Evolutionary conservation across 768 basidiomycete species (phyloP).

Genomic region (Termitomyces sp.): DNA sequence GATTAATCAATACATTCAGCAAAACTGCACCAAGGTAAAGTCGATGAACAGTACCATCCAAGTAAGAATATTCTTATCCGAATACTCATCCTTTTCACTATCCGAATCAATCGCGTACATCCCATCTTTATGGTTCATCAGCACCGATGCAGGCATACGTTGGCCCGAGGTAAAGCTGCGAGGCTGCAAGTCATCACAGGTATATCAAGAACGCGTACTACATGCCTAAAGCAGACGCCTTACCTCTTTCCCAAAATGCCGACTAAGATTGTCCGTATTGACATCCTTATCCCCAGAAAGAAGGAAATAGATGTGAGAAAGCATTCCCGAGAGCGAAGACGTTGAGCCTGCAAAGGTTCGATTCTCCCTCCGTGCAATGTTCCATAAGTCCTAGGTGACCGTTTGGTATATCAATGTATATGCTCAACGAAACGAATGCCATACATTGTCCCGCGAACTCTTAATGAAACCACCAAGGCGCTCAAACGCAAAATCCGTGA

Average conservation of each 20-base stretch:
- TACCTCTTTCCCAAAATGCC: slow-evolving; percentile 56
- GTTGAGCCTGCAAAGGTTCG: slow-evolving; percentile 81
- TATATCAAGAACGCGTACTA: background rate
- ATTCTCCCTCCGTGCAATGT: slow-evolving; percentile 52
- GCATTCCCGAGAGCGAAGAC: slow-evolving; percentile 78
- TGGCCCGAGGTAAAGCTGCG: slow-evolving; percentile 69
- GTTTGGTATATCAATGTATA: background rate
- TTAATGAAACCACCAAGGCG: slow-evolving; percentile 67
- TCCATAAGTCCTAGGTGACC: slow-evolving; percentile 50
- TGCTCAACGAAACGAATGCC: slow-evolving; percentile 13
- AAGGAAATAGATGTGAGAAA: slow-evolving; percentile 85
- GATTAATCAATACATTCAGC: background rate
- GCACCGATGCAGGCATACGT: slow-evolving; percentile 66
- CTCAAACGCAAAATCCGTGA: slow-evolving; percentile 83
- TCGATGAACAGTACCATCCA: slow-evolving; percentile 53
- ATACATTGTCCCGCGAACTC: slow-evolving; percentile 72
- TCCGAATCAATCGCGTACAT: slow-evolving; percentile 64
- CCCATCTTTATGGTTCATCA: slow-evolving; percentile 60
- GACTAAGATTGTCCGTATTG: slow-evolving; percentile 56
- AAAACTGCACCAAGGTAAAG: background rate
- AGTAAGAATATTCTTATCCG: slow-evolving; percentile 65
- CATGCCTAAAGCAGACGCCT: slow-evolving; percentile 12
- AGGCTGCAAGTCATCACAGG: background rate
- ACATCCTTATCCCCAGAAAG: slow-evolving; percentile 68
- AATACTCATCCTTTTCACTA: slow-evolving; percentile 29